A percentile compares a stretch with the other conserved stretches of the same genome.
These are phyloP conservation scores for Barnettozyma botsteinii DNA, from an alignment of 805 yeast genomes.

Conservation along the genomic window DNA sequence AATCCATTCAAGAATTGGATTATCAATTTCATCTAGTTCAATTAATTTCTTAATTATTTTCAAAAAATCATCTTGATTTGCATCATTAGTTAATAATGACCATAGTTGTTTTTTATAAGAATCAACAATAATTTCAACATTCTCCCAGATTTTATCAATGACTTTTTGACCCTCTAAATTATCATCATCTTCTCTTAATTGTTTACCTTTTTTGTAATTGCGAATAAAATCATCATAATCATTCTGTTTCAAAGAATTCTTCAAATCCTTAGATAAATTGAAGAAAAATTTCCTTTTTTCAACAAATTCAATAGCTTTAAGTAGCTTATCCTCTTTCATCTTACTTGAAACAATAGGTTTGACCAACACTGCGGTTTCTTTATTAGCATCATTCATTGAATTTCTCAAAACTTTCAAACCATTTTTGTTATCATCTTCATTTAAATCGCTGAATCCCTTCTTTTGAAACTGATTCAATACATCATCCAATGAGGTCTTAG, in stretches of 20 bases:
- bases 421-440: slow-evolving; percentile 1
- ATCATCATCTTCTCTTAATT: slow-evolving; percentile 21
- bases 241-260: slow-evolving; percentile 35
- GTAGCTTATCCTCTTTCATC: slow-evolving; percentile 42
- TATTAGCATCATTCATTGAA: slow-evolving; percentile 43
- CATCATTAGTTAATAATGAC: slow-evolving; percentile 34
- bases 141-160: slow-evolving; percentile 48
- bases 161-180: no score
- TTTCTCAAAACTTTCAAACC: slow-evolving; percentile 32
- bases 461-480: slow-evolving; percentile 48
- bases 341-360: slow-evolving; percentile 55
- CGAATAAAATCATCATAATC: slow-evolving; percentile 55
- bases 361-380: slow-evolving; percentile 45
- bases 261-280: slow-evolving; percentile 49
- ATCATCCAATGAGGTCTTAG: slow-evolving; percentile 58
- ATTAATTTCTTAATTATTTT: slow-evolving; percentile 47
- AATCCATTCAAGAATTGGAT: slow-evolving; percentile 63
- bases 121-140: slow-evolving; percentile 48
- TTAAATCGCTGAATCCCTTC: slow-evolving; percentile 27
- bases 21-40: slow-evolving; percentile 57
- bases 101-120: slow-evolving; percentile 50
- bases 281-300: slow-evolving; percentile 49
- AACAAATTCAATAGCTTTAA: slow-evolving; percentile 43
- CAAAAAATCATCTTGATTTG: slow-evolving; percentile 27
- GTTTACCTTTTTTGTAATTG: slow-evolving; percentile 50